These are phyloP conservation scores for Chalciporus sphaerocephalus DNA, from an alignment of 768 basidiomycete genomes.

Conservation along the genomic window DNA sequence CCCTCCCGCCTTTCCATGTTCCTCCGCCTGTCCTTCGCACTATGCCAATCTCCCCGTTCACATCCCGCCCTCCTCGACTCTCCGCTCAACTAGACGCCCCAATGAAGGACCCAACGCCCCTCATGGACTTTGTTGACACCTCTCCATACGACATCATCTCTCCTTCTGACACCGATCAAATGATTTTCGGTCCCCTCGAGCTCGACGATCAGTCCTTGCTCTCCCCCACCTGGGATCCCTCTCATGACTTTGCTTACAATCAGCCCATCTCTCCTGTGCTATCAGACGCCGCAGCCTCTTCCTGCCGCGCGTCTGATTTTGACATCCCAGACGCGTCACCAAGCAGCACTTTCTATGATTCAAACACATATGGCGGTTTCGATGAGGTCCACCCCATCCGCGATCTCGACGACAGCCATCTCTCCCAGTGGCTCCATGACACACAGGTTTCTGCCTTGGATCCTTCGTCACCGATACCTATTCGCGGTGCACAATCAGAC, in stretches of 20 bases:
- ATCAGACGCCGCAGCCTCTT: conserved; percentile 37
- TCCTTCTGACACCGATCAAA: conserved; percentile 28
- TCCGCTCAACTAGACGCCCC: conserved; percentile 19
- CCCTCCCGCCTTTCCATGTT: conserved; percentile 13
- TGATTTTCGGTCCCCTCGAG: conserved; percentile 35
- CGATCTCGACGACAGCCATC: conserved; percentile 41
- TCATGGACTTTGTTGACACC: conserved; percentile 40
- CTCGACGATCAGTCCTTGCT: conserved; percentile 29
- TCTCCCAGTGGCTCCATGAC: conserved; percentile 64
- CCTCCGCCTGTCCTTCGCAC: conserved; percentile 27
- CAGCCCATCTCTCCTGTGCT: conserved; percentile 40
- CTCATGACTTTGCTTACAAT: conserved; percentile 33
- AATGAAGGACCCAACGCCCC: conserved; percentile 24
- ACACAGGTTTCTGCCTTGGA: conserved; percentile 38
- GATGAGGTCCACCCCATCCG: conserved; percentile 32
- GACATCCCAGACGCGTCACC: conserved; percentile 41
- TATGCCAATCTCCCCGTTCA: conserved; percentile 42
- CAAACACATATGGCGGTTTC: conserved; percentile 29
- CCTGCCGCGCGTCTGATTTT: conserved; percentile 38
- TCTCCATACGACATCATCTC: conserved; percentile 38
- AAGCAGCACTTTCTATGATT: conserved; percentile 33
- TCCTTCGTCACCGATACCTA: conserved; percentile 59
- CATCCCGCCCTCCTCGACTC: conserved; percentile 33
- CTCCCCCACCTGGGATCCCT: conserved; percentile 28
- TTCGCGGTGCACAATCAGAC: conserved; percentile 44